Evolutionary conservation across 495 filamentous ascomycete species (phyloP).

Genomic region (Aspergillus haitiensis): DNA sequence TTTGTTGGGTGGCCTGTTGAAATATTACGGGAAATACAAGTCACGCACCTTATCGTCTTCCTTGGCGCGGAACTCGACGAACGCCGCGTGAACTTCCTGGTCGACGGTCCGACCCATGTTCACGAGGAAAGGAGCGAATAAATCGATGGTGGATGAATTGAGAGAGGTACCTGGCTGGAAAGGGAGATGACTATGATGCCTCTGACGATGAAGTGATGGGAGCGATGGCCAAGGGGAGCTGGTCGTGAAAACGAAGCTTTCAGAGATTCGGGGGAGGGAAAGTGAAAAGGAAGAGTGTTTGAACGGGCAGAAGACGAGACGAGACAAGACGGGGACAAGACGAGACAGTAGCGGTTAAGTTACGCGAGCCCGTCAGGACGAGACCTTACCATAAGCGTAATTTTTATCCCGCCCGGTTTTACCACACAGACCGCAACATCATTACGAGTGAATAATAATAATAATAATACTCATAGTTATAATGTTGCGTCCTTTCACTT

Average conservation of each 20-base stretch:
- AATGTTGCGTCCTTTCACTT: background rate
- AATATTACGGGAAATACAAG: constrained; percentile 52
- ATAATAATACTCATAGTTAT: background rate
- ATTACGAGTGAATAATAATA: constrained; percentile 4
- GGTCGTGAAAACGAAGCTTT: constrained; percentile 25
- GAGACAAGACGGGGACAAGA: constrained; percentile 30
- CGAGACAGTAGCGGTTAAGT: constrained; percentile 34
- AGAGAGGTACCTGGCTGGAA: constrained; percentile 7
- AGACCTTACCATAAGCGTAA: constrained; percentile 25
- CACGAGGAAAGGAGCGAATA: constrained; percentile 29
- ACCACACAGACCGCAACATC: constrained; percentile 3
- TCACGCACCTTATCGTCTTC: constrained; percentile 61
- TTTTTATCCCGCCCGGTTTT: constrained; percentile 17
- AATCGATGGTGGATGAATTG: constrained; percentile 30
- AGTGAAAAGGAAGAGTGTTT: constrained; percentile 23
- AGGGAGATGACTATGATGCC: constrained; percentile 19
- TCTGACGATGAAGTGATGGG: constrained; percentile 11
- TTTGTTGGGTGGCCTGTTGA: constrained; percentile 31
- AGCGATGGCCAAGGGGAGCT: constrained; percentile 17
- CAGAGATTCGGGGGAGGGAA: constrained; percentile 18
- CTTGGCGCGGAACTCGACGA: constrained; percentile 61
- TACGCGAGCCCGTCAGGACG: constrained; percentile 32
- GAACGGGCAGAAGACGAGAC: constrained; percentile 12
- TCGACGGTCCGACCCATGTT: constrained; percentile 59
- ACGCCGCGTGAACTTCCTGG: constrained; percentile 58